These are phyloP conservation scores for Aspergillus novofumigatus DNA, from an alignment of 2,329 filamentous ascomycete genomes.

Conservation along the genomic window DNA sequence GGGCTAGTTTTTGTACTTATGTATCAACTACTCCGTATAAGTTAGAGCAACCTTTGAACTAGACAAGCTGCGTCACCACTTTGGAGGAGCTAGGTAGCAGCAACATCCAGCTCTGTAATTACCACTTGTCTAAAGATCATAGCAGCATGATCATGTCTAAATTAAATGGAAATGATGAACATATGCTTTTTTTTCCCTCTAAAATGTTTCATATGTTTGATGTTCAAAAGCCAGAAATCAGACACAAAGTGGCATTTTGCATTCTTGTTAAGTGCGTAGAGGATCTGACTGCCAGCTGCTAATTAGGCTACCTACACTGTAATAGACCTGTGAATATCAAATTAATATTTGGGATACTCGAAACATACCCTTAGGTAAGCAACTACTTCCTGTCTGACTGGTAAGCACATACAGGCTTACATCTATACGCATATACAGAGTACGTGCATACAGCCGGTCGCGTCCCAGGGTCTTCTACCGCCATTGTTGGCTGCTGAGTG, in stretches of 20 bases:
- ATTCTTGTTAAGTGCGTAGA: too few species aligned
- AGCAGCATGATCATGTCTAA: neutral
- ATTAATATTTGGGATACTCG: neutral
- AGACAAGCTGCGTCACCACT: neutral
- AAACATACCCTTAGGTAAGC: neutral
- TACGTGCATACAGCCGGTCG: conserved; percentile 21
- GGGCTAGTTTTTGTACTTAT: too few species aligned
- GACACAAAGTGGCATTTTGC: too few species aligned
- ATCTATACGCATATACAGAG: conserved; percentile 1
- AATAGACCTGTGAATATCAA: neutral
- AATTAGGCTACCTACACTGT: too few species aligned
- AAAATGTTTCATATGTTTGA: neutral
- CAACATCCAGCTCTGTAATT: neutral
- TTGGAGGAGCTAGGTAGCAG: neutral
- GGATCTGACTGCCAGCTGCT: too few species aligned
- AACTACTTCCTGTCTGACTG: neutral
- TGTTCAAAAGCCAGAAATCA: neutral
- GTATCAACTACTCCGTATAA: too few species aligned
- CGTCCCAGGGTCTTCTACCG: conserved; percentile 23
- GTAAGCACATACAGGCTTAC: neutral
- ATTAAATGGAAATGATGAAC: neutral
- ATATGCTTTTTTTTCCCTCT: neutral
- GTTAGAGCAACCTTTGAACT: too few species aligned
- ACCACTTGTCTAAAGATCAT: neutral
- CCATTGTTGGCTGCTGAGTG: conserved; percentile 23